Base-by-base conservation (phyloP, 805 yeast genomes). In the Saccharomycodes ludwigii region DNA sequence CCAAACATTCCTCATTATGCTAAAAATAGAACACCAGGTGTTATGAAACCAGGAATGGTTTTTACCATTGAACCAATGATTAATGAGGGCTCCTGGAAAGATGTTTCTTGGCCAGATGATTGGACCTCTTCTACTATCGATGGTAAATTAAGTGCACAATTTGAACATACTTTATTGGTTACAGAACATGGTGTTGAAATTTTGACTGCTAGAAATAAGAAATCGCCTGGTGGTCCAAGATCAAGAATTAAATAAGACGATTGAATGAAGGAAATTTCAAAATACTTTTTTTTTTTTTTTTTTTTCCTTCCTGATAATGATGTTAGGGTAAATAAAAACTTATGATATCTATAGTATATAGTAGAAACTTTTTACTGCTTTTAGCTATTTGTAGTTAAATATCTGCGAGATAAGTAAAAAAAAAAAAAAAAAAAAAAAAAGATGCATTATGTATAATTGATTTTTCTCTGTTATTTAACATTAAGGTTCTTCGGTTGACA, bases 61-160 rank as follows among this genome's bases (percentile, higher is more conserved):
- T 91, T 91, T 65, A 91, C 98, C 15, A 83, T 91, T 36, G 98
- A 91, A 59, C 98, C 98, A 28, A 91, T 91, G 98, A 71, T 91
- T 43, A 80, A 83, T 51, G 62, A 75, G 41, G 98, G 98, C 6
- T 61, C 78, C 0, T 78, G 71, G 61, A 71, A 71, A 48, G 97
- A 86, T 56, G 58, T 69, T 37, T 64, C 75, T 35, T 91, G 98
- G 98, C 98, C 98, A 3, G 98, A 91, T 56, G 80, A 83, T 56
- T 91, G 98, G 98, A 91, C 98, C 4, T 73, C 94, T 2, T 71
- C 73, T 12, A 91, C 98, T 12, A 75, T 74, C 24, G 98, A 91
- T 52, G 98, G 98, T 33, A 72, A 73, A 48, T 63, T 71, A 38
- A 76, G 88, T 46, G 97, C 98, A 1, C 98, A 91, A 57, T 91